These are phyloP conservation scores for Alternaria sp. DNA, from an alignment of 2,329 filamentous ascomycete species.

Conservation along the genomic window DNA sequence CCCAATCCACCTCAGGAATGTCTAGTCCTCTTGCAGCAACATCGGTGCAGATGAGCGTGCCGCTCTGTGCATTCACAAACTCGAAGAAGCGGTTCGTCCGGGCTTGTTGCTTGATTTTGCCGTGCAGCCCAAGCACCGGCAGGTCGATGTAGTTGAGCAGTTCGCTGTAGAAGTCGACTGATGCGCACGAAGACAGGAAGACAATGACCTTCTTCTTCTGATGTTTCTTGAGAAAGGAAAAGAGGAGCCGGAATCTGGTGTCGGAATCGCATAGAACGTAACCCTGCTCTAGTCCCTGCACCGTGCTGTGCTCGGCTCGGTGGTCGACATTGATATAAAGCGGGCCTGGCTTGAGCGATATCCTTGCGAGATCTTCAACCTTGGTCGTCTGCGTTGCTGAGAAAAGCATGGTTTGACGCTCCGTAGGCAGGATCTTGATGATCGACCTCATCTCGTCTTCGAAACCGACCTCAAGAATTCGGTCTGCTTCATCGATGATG, in stretches of 20 bases:
- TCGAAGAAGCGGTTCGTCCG: slow-evolving; percentile 99
- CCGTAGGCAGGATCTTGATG: slow-evolving; percentile 80
- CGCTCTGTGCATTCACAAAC: slow-evolving; percentile 84
- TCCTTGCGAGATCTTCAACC: slow-evolving; percentile 93
- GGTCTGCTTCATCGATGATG: slow-evolving; percentile 95
- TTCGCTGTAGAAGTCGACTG: slow-evolving; percentile 94
- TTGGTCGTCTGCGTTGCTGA: slow-evolving; percentile 98
- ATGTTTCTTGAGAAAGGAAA: slow-evolving; percentile 92
- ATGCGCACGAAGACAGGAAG: slow-evolving; percentile 87
- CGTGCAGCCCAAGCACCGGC: slow-evolving; percentile 84
- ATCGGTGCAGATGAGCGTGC: slow-evolving; percentile 93
- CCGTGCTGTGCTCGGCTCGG: slow-evolving; percentile 86
- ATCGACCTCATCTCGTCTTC: slow-evolving; percentile 98
- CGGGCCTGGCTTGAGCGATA: slow-evolving; percentile 88
- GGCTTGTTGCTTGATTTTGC: slow-evolving; percentile 97
- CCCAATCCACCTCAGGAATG: slow-evolving; percentile 95
- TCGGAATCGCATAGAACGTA: slow-evolving; percentile 94
- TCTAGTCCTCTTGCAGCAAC: slow-evolving; percentile 94
- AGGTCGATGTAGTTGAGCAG: slow-evolving; percentile 97
- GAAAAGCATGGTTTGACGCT: slow-evolving; percentile 97
- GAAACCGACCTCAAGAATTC: slow-evolving; percentile 96
- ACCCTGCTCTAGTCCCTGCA: slow-evolving; percentile 92
- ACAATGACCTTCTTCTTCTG: slow-evolving; percentile 97
- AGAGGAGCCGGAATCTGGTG: slow-evolving; percentile 90
- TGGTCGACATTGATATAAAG: slow-evolving; percentile 98